Evolutionary conservation across 108 stramenopile genomes (phyloP).

Genomic region (Cylindrotheca closterium): DNA sequence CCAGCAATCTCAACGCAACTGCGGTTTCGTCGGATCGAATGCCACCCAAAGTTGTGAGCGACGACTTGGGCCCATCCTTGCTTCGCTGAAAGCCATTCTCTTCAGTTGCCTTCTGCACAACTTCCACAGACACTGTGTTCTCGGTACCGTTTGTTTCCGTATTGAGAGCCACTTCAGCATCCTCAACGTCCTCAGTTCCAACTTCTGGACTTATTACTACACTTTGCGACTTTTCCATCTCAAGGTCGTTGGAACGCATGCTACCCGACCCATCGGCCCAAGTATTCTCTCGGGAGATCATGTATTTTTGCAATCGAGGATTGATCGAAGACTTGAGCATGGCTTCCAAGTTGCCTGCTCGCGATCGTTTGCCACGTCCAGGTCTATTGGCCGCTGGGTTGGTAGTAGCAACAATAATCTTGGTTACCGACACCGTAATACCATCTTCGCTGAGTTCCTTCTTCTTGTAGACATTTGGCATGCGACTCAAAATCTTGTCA

Average conservation of each 20-base stretch:
- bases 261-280: slow-evolving; percentile 35
- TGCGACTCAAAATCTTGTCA: slow-evolving; percentile 8
- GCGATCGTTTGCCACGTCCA: slow-evolving; percentile 36
- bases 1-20: slow-evolving; percentile 32
- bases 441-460: slow-evolving; percentile 20
- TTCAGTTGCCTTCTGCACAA: not conserved
- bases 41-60: too few relatives aligned
- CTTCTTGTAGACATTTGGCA: slow-evolving; percentile 25
- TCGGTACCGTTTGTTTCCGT: not conserved
- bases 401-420: slow-evolving; percentile 25
- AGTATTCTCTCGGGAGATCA: slow-evolving; percentile 30
- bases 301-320: slow-evolving; percentile 35
- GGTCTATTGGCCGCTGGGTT: slow-evolving; percentile 5
- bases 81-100: not conserved
- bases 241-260: not conserved
- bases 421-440: slow-evolving; percentile 30
- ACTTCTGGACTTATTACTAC: not conserved
- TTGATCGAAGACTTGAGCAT: slow-evolving; percentile 43
- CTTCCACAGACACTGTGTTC: not conserved
- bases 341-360: slow-evolving; percentile 45
- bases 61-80: not conserved
- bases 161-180: too few relatives aligned
- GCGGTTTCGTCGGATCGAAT: slow-evolving; percentile 21
- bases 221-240: not conserved
- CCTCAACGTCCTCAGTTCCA: not conserved